Percentiles rank a stretch among this genome's conserved stretches.
Evolutionary conservation across 768 basidiomycete species (phyloP).

Genomic region (Macrolepiota albuminosa): DNA sequence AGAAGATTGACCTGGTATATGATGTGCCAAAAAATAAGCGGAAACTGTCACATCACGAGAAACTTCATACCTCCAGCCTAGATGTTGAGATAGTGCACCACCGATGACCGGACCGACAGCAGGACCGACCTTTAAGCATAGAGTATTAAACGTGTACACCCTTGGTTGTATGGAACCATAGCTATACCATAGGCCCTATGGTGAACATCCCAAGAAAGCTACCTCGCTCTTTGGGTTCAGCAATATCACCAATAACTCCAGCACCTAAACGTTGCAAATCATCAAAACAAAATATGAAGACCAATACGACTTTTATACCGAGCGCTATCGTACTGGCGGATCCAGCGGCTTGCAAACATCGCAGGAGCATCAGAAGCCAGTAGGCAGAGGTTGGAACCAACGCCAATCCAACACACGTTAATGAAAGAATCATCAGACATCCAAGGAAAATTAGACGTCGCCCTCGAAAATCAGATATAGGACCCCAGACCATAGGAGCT

Average conservation of each 20-base stretch:
- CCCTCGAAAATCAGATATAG: constrained; percentile 62
- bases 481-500: constrained; percentile 71
- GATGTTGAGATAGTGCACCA: constrained; percentile 48
- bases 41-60: not conserved
- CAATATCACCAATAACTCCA: constrained; percentile 77
- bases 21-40: not conserved
- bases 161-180: not conserved
- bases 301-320: constrained; percentile 31
- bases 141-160: constrained; percentile 4
- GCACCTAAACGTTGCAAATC: constrained; percentile 37
- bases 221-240: constrained; percentile 67
- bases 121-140: constrained; percentile 46
- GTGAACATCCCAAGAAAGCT: constrained; percentile 66
- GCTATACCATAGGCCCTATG: constrained; percentile 55
- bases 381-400: constrained; percentile 52
- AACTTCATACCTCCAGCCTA: constrained; percentile 56
- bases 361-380: constrained; percentile 77
- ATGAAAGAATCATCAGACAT: constrained; percentile 58
- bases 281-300: not conserved
- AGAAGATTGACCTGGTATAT: constrained; percentile 48
- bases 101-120: constrained; percentile 56
- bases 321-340: constrained; percentile 77
- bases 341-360: constrained; percentile 75
- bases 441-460: constrained; percentile 58
- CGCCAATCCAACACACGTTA: constrained; percentile 61